Percentiles rank a stretch among this genome's conserved stretches.
Evolutionary conservation across 2,329 filamentous ascomycete species (phyloP).

Genomic region (Harringtonia aguacate): DNA sequence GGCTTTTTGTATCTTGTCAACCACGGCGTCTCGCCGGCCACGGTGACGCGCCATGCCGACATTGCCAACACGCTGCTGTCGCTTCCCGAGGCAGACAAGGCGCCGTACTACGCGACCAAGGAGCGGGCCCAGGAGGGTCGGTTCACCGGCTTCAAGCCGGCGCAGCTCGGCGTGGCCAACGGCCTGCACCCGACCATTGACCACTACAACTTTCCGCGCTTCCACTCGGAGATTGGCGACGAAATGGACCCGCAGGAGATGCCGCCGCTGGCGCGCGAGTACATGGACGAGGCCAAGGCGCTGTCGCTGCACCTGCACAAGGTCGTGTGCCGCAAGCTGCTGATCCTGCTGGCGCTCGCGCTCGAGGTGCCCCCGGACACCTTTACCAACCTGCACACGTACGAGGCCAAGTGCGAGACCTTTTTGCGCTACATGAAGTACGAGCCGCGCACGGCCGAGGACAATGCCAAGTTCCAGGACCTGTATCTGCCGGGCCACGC

Average conservation of each 20-base stretch:
- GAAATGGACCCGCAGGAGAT: slow-evolving; percentile 40
- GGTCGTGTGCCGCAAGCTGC: slow-evolving; percentile 40
- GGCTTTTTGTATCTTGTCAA: slow-evolving; percentile 48
- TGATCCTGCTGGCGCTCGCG: slow-evolving; percentile 48
- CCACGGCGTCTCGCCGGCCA: slow-evolving; percentile 42
- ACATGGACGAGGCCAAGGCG: no score
- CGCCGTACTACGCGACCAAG: no score
- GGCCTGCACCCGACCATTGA: no score
- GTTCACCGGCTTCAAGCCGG: no score
- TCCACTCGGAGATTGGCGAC: no score
- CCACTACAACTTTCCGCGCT: no score
- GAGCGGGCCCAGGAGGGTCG: no score
- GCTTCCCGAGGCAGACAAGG: slow-evolving; percentile 27
- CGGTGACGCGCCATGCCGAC: slow-evolving; percentile 45
- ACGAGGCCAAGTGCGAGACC: slow-evolving; percentile 41
- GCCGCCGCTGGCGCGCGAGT: slow-evolving; percentile 16
- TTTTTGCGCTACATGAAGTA: slow-evolving; percentile 53
- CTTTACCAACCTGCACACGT: slow-evolving; percentile 42
- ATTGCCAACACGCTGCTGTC: slow-evolving; percentile 47
- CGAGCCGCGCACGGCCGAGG: slow-evolving; percentile 21
- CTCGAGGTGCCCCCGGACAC: slow-evolving; percentile 48
- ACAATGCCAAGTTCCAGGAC: slow-evolving; percentile 22
- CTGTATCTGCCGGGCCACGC: slow-evolving; percentile 31
- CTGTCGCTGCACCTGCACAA: slow-evolving; percentile 19
- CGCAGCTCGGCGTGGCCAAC: no score